Percentiles rank a stretch among this genome's conserved stretches.
phyloP scores from a whole-genome alignment of 805 yeast species.

The Schwanniomyces yamadae region DNA sequence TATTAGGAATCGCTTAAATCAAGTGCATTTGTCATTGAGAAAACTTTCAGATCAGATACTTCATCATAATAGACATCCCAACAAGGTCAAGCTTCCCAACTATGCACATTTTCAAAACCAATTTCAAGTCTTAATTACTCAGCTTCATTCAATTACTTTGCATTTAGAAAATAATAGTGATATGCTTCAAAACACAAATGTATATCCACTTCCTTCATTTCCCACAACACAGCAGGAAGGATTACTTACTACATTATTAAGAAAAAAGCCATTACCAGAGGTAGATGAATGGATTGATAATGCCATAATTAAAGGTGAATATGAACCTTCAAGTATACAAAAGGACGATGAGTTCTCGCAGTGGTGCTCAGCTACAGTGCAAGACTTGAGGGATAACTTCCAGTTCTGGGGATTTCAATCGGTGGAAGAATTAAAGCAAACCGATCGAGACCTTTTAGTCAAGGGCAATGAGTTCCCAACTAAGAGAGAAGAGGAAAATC shows the following conservation, averaged over 20 bases:
- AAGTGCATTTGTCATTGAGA: slow-evolving; percentile 40
- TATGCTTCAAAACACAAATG: slow-evolving; percentile 63
- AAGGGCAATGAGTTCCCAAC: slow-evolving; percentile 22
- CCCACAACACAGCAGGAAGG: slow-evolving; percentile 86
- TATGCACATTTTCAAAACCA: slow-evolving; percentile 79
- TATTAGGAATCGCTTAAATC: slow-evolving; percentile 40
- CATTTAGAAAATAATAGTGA: slow-evolving; percentile 64
- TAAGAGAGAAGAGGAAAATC: slow-evolving; percentile 19
- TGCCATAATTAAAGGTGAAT: slow-evolving; percentile 22
- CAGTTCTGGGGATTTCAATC: slow-evolving; percentile 63
- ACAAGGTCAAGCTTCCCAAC: slow-evolving; percentile 36
- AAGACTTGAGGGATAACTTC: slow-evolving; percentile 52
- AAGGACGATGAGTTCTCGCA: slow-evolving; percentile 65
- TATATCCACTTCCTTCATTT: slow-evolving; percentile 79
- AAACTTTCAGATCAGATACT: slow-evolving; percentile 38
- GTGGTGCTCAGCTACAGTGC: slow-evolving; percentile 62
- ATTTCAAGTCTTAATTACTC: slow-evolving; percentile 78
- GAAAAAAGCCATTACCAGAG: slow-evolving; percentile 89
- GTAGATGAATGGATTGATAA: slow-evolving; percentile 79
- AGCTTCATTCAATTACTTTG: slow-evolving; percentile 71
- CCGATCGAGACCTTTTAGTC: too few relatives aligned
- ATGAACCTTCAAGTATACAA: slow-evolving; percentile 25
- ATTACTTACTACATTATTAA: slow-evolving; percentile 73
- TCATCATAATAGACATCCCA: slow-evolving; percentile 35
- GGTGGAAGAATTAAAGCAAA: slow-evolving; percentile 41